A percentile compares a stretch with the other conserved stretches of the same genome.
These are phyloP conservation scores for Zygotorulaspora florentina DNA, from an alignment of 805 yeast genomes.

Conservation along the genomic window DNA sequence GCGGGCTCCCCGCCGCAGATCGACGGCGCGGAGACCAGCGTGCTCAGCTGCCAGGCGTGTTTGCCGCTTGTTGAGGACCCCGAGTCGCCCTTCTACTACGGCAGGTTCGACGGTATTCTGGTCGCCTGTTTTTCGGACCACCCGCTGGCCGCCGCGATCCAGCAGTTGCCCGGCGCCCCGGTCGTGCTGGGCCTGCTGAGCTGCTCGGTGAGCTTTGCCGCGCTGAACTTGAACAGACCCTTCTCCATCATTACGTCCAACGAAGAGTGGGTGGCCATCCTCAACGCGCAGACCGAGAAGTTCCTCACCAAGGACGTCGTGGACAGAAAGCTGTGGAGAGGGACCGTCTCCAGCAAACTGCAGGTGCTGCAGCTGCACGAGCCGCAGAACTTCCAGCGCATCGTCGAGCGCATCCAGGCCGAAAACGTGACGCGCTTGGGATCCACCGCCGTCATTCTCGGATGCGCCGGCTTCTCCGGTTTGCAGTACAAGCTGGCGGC, in stretches of 20 bases:
- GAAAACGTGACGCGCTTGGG: conserved; percentile 16
- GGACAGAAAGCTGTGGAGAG: conserved; percentile 14
- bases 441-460: conserved; percentile 21
- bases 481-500: conserved; percentile 10
- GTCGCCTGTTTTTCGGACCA: conserved; percentile 29
- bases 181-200: conserved; percentile 20
- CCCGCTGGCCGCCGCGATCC: conserved; percentile 20
- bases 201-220: conserved; percentile 16
- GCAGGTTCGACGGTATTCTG: conserved; percentile 22
- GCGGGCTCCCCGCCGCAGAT: conserved; percentile 22
- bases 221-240: conserved; percentile 12
- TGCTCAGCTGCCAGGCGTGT: conserved; percentile 20
- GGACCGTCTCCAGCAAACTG: conserved; percentile 24
- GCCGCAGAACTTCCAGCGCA: conserved; percentile 12
- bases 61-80: conserved; percentile 16
- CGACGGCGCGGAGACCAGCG: conserved; percentile 18
- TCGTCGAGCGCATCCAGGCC: conserved; percentile 15
- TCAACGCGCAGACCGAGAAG: conserved; percentile 13
- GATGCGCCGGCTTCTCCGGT: conserved; percentile 31
- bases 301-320: conserved; percentile 8
- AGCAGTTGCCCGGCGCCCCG: conserved; percentile 8
- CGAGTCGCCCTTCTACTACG: conserved; percentile 12
- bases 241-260: conserved; percentile 28
- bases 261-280: conserved; percentile 24
- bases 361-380: conserved; percentile 22